phyloP scores from a whole-genome alignment of 1,284 basidiomycete genomes.

The Gomphus sp. region DNA sequence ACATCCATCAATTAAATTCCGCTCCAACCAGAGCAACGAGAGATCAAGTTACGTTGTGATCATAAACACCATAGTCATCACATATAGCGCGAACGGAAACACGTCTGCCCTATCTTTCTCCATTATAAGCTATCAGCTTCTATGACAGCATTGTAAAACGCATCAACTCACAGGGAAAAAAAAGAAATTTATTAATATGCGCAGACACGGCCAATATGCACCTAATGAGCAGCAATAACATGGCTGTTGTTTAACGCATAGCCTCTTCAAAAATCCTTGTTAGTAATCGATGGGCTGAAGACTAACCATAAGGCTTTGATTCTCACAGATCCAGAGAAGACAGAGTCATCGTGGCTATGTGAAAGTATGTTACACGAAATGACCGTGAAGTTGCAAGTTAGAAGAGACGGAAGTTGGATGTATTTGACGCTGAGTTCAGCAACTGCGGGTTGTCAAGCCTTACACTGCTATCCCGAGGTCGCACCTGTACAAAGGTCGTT shows the following conservation, averaged over 20 bases:
- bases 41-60: constrained; percentile 27
- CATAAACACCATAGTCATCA: constrained; percentile 37
- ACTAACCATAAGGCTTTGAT: constrained; percentile 15
- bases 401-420: too few species aligned
- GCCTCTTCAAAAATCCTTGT: too few species aligned
- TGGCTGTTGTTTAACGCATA: constrained; percentile 19
- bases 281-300: neutral
- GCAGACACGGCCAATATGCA: constrained; percentile 44
- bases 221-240: constrained; percentile 36
- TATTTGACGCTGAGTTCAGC: too few species aligned
- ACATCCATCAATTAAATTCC: neutral
- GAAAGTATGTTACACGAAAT: constrained; percentile 1
- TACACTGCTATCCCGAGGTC: too few species aligned
- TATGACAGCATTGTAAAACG: neutral
- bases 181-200: constrained; percentile 46
- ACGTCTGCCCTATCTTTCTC: constrained; percentile 44
- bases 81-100: constrained; percentile 48
- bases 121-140: neutral
- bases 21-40: neutral
- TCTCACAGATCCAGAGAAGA: too few species aligned
- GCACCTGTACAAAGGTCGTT: too few species aligned
- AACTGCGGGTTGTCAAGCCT: too few species aligned
- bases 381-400: neutral
- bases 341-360: constrained; percentile 10
- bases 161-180: constrained; percentile 44